Evolutionary conservation across 768 basidiomycete species (phyloP).

Genomic region (Flagelloscypha sp.): DNA sequence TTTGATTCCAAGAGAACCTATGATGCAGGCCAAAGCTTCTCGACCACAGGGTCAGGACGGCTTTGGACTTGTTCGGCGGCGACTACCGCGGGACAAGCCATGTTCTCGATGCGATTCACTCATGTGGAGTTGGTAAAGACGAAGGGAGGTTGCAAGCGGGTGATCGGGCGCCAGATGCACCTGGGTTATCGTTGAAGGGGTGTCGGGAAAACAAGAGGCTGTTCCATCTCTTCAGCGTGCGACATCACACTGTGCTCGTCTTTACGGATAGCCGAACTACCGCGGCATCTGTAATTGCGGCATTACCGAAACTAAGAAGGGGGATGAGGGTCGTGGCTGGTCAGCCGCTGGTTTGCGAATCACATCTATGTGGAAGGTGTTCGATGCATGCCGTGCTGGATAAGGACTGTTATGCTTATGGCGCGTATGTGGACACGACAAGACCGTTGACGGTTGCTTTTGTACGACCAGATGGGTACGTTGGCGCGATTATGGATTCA

Average conservation of each 20-base stretch:
- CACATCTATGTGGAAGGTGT: too few species aligned
- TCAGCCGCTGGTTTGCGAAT: too few species aligned
- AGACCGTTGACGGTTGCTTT: too few species aligned
- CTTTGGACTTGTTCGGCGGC: too few species aligned
- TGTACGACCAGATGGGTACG: slow-evolving; percentile 39
- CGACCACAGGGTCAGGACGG: too few species aligned
- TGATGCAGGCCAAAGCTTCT: too few species aligned
- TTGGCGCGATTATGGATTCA: slow-evolving; percentile 33
- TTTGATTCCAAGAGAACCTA: too few species aligned
- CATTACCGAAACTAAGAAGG: slow-evolving; percentile 18
- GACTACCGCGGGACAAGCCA: too few species aligned
- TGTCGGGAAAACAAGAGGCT: too few species aligned
- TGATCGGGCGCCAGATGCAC: slow-evolving; percentile 37
- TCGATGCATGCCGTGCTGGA: slow-evolving; percentile 25
- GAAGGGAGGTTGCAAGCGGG: slow-evolving; percentile 28
- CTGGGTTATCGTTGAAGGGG: too few species aligned
- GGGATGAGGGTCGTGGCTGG: too few species aligned
- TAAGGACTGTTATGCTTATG: slow-evolving; percentile 27
- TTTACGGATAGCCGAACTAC: slow-evolving; percentile 21
- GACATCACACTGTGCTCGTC: slow-evolving; percentile 33
- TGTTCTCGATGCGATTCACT: slow-evolving; percentile 7
- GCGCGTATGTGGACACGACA: slow-evolving; percentile 31
- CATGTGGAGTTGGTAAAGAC: slow-evolving; percentile 13
- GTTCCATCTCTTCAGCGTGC: slow-evolving; percentile 26
- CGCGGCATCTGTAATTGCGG: slow-evolving; percentile 4